These are phyloP conservation scores for Fistulinella prunicolor DNA, from an alignment of 768 basidiomycete genomes.

Conservation along the genomic window DNA sequence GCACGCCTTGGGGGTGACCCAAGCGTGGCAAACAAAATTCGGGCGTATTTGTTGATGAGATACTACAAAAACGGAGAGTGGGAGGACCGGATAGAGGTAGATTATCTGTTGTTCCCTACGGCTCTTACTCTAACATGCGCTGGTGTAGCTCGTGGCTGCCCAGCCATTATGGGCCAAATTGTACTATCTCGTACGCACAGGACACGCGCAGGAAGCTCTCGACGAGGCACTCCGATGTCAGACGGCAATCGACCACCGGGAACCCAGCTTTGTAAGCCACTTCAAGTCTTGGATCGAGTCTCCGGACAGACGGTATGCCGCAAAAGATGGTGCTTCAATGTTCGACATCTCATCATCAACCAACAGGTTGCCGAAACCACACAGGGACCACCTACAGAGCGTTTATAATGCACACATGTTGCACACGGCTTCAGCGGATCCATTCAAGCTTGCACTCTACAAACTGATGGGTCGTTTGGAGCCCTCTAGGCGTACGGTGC, in stretches of 20 bases:
- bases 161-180: constrained; percentile 91
- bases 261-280: constrained; percentile 77
- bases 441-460: constrained; percentile 94
- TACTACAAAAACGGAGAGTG: constrained; percentile 81
- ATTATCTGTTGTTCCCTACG: constrained; percentile 15
- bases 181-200: constrained; percentile 89
- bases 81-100: constrained; percentile 85
- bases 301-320: constrained; percentile 65
- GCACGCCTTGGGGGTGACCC: constrained; percentile 91
- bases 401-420: constrained; percentile 87
- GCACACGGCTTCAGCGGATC: constrained; percentile 83
- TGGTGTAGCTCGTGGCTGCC: constrained; percentile 70
- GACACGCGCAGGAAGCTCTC: constrained; percentile 77
- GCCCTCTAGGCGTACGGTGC: constrained; percentile 70
- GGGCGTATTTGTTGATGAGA: constrained; percentile 80
- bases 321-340: not conserved
- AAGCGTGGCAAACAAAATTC: constrained; percentile 81
- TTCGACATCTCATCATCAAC: constrained; percentile 2
- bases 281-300: constrained; percentile 84
- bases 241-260: constrained; percentile 68
- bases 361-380: constrained; percentile 61
- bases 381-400: constrained; percentile 77
- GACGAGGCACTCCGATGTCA: constrained; percentile 70
- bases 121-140: constrained; percentile 3
- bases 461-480: constrained; percentile 95